Evolutionary conservation across 331 rosid genomes (phyloP).

Genomic region (Stylosanthes scabra): DNA sequence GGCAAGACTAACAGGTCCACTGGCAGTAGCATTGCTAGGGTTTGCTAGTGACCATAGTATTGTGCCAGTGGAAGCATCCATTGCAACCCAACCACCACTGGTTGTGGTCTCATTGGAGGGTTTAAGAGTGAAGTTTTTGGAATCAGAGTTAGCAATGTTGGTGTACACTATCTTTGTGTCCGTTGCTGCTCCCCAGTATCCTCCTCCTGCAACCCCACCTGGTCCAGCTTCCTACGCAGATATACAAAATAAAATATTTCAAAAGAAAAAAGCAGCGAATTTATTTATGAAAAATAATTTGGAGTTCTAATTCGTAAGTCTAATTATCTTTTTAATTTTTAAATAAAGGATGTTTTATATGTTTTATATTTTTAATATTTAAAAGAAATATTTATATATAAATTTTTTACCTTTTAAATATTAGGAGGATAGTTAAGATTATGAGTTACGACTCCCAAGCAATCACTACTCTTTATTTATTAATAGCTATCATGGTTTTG

Average conservation of each 20-base stretch:
- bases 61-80: conserved; percentile 53
- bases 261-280: no score
- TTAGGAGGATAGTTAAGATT: no score
- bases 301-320: no score
- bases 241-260: background rate
- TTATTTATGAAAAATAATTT: no score
- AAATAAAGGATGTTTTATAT: no score
- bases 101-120: conserved; percentile 49
- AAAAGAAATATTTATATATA: no score
- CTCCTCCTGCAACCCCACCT: conserved; percentile 33
- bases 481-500: no score
- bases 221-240: conserved; percentile 34
- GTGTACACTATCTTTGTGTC: conserved; percentile 13
- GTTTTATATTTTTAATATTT: no score
- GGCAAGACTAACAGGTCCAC: conserved; percentile 64
- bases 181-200: conserved; percentile 38
- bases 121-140: conserved; percentile 31
- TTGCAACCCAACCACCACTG: conserved; percentile 70
- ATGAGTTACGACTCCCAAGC: no score
- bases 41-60: conserved; percentile 60
- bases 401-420: no score
- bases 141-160: conserved; percentile 18
- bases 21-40: conserved; percentile 42
- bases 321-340: no score
- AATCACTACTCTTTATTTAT: no score